Evolutionary conservation across 306 rosid genomes (phyloP), one percentile per base, ranked within the genome.

Genomic region (Trifolium pratense): DNA sequence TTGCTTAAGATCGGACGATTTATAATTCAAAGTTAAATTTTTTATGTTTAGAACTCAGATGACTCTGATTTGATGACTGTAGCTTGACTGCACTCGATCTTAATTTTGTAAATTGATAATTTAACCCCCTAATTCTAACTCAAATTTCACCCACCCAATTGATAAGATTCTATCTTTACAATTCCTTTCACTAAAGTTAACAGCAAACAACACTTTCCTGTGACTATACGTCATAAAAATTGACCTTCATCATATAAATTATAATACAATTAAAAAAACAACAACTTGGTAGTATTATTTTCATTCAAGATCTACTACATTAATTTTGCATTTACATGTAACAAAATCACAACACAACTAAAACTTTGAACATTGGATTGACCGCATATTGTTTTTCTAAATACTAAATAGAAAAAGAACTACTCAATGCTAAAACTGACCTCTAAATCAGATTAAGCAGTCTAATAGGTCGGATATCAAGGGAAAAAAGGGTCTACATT

Each of bases 291-390:
- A 31, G 14, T 1, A 31, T 23, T 37, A 31, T 23, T 37, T 9
- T 53, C 26, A 29, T 60, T 51, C 32, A 57, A 49, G 9, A 34
- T 49, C 17, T 39, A 58, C 11, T 59, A 21, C 34, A 15, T 18
- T 61, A 52, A 14, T 55, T 60, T 55, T 53, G 62, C 6, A 67
- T 68, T 64, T 70, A 55, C 80, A 69, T 18, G 78, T 73, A 48
- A 80, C 40, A 76, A 55, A 55, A 59, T 53, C 39, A 79, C 58
- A 5, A 48, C 48, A 68, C 1, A 74, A 52, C 36, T 29, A 40
- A 21, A 66, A 77, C n/a, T 51, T 37, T 36, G 60, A 49, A 37
- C 66, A 49, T 74, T 46, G 36, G 46, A 57, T 46, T 15, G 51
- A 56, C 20, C 40, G 9, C 39, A 67, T 10, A 20, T 3, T 37